Base-by-base conservation (phyloP, 179 eudicot genomes). In the Camellia oleifera region DNA sequence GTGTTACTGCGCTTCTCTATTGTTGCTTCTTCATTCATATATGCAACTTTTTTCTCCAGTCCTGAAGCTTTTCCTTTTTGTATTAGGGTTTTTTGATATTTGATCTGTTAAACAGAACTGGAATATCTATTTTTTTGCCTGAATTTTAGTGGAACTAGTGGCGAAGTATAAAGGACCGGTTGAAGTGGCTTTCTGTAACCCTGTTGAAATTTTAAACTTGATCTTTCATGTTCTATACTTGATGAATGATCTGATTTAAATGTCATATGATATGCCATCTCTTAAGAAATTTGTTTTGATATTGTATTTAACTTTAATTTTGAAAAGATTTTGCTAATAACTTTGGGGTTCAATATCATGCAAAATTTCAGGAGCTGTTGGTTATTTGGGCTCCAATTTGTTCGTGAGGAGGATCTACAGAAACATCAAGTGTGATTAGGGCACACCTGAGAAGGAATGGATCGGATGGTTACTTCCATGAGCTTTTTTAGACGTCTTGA, bases 341-440 rank as follows among this genome's bases (percentile, higher is more conserved):
- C 68, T 75, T 60, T 2, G 13, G 64, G 13, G 64, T 4, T 4
- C 10, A 13, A 50, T 4, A 54, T 72, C 50, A n/a, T 5, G 42
- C 46, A 15, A 4, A 69, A 73, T 53, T 77, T 64, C 91, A 95
- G 98, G 98, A 15, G 98, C 98, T 78, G 97, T 95, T 77, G 98
- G 98, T 61, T 88, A 83, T 78, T 74, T 95, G 85, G 98, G 98
- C 3, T 92, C 98, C 45, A 91, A 89, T 81, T 89, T 95, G 67
- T 95, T 95, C 57, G 97, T 95, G 57, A 88, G 98, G 83, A 93
- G 98, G 88, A 95, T 95, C 72, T 95, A 95, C 89, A 81, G 90
- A 77, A 95, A 95, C 89, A 95, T 95, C 88, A 95, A 95, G 83
- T 95, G 98, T 75, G 98, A 95, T 84, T 95, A 91, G 89, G 71